A percentile compares a stretch with the other conserved stretches of the same genome.
Conservation (phyloP, 1,284 basidiomycete species). For the Papiliotrema nemorosa region DNA sequence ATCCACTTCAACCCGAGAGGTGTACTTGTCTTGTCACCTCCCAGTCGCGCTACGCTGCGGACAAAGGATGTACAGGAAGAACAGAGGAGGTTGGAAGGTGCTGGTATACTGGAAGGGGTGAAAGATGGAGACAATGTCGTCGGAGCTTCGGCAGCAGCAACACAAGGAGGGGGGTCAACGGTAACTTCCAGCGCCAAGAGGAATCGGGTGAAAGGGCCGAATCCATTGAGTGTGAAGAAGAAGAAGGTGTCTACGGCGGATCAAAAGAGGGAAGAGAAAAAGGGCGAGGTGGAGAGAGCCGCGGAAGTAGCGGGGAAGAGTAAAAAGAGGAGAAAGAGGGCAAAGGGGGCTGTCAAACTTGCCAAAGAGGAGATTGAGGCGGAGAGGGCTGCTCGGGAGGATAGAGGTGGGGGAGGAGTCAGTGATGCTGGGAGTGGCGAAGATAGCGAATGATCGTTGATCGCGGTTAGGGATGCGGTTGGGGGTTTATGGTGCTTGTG, state of each 20-base stretch:
- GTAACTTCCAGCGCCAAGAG: conserved; percentile 49
- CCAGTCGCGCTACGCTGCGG: conserved; percentile 67
- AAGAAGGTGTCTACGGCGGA: conserved; percentile 54
- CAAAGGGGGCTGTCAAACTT: conserved; percentile 35
- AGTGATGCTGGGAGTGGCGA: conserved; percentile 2
- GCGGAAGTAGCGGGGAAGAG: conserved; percentile 26
- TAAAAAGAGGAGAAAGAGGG: conserved; percentile 37
- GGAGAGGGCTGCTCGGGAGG: conserved; percentile 3
- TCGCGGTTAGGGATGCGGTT: too few relatives aligned
- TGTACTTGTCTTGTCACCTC: conserved; percentile 85
- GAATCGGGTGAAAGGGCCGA: conserved; percentile 77
- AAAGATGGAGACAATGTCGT: conserved; percentile 51
- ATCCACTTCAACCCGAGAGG: conserved; percentile 80
- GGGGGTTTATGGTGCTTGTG: too few relatives aligned
- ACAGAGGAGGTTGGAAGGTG: conserved; percentile 43
- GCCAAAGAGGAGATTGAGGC: conserved; percentile 38
- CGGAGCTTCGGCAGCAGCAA: conserved; percentile 56
- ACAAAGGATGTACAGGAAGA: conserved; percentile 61
- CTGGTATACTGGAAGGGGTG: conserved; percentile 32
- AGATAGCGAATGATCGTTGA: too few relatives aligned
- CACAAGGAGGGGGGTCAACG: neutral
- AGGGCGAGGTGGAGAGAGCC: conserved; percentile 3
- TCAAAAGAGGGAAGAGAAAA: conserved; percentile 12
- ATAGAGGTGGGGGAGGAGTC: conserved; percentile 5
- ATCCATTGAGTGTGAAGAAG: conserved; percentile 90